These are phyloP conservation scores for Terfezia boudieri DNA, from an alignment of 495 filamentous ascomycete species.

Conservation along the genomic window DNA sequence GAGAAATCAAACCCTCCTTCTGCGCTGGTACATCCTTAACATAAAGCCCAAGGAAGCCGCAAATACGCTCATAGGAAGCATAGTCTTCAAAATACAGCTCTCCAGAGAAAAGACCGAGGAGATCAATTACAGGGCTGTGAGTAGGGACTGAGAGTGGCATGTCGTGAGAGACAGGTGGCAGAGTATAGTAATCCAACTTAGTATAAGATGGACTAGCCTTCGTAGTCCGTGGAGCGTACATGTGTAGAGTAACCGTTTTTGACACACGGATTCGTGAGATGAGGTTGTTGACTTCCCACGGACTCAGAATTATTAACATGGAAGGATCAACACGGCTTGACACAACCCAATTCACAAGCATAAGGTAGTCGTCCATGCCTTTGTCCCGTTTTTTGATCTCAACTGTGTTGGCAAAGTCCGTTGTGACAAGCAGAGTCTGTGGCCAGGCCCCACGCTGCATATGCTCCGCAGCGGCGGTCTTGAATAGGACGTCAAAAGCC, in stretches of 20 bases:
- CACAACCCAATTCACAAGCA: conserved; percentile 38
- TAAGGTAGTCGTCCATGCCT: conserved; percentile 28
- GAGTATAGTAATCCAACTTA: conserved; percentile 22
- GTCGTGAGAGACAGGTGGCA: conserved; percentile 1
- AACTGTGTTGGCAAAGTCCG: conserved; percentile 31
- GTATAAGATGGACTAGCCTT: conserved; percentile 26
- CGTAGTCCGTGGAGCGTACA: conserved; percentile 35
- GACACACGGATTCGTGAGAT: conserved; percentile 21
- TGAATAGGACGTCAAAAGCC: conserved; percentile 26
- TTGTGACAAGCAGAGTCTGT: conserved; percentile 27
- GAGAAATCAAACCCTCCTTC: too few species aligned
- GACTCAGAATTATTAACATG: conserved; percentile 35
- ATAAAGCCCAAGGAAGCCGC: not conserved
- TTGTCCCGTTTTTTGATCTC: conserved; percentile 12
- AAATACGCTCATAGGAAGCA: not conserved
- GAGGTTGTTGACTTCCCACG: conserved; percentile 36
- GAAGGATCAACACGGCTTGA: conserved; percentile 9
- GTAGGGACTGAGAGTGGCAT: not conserved
- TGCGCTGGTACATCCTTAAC: too few species aligned
- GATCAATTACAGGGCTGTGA: not conserved
- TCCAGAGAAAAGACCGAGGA: not conserved
- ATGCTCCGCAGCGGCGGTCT: conserved; percentile 21
- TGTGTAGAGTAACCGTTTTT: conserved; percentile 25
- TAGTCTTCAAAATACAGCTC: not conserved
- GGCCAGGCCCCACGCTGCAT: conserved; percentile 22